Base-by-base conservation (phyloP, 73 alveolate genomes). In the Paramecium sonneborni region DNA sequence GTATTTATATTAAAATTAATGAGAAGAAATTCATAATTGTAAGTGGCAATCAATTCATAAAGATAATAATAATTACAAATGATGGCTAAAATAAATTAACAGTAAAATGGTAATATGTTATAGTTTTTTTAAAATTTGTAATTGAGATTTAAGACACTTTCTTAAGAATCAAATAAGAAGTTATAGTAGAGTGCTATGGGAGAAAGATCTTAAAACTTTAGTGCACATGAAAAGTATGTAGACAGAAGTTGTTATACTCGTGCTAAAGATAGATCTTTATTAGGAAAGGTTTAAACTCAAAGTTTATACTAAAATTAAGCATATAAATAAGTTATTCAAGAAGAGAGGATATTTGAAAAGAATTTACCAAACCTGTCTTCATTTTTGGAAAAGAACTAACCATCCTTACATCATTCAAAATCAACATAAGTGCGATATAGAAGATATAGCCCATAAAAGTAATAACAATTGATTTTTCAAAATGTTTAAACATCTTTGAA, bases 241-340 rank as follows among this genome's bases (percentile, higher is more conserved):
- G 84, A 72, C 26, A 35, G 44, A 72, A 72, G 86, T 72, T 72
- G 18, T 35, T 38, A 14, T 20, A 72, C 55, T 35, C 30, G 86
- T 32, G 86, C 86, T 2, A 72, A 72, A 37, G 86, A 72, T 72
- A 35, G 86, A 72, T 28, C 57, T 32, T 20, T 72, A 21, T 28
- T 72, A 21, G 86, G 86, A 10, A 72, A 72, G 26, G 86, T 72
- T 3, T 41, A 72, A 38, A 72, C 86, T 28, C 26, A 72, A n/a
- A 35, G 57, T 35, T 32, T 72, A 15, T 72, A 72, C 26, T 35
- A 38, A 37, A 72, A 38, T 35, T 72, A 72, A 37, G 86, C 86
- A 35, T 72, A 72, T 72, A 72, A 18, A 34, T 28, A 37, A 34
- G 55, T 72, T 14, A 18, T 72, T 3, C 10, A 72, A 10, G 86